These are phyloP conservation scores for Bipolaris oryzae DNA, from an alignment of 2,329 filamentous ascomycete genomes.

Conservation along the genomic window DNA sequence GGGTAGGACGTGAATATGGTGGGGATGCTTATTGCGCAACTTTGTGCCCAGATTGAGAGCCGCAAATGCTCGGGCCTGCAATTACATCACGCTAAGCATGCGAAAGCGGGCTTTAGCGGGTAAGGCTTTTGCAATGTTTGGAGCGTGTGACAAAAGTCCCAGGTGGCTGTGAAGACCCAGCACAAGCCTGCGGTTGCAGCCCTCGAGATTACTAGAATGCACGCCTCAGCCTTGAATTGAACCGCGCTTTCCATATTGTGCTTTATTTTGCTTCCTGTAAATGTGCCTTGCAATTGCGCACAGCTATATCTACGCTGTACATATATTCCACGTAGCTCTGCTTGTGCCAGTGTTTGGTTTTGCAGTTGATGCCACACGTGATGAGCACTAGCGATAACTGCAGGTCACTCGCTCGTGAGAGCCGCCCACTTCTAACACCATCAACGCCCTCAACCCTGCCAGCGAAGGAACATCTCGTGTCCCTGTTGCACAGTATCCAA, in stretches of 20 bases:
- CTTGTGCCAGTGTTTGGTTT: constrained; percentile 3
- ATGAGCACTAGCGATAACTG: constrained; percentile 25
- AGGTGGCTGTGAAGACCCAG: constrained; percentile 6
- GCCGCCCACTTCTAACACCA: constrained; percentile 17
- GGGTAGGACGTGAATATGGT: constrained; percentile 13
- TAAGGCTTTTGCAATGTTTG: constrained; percentile 17
- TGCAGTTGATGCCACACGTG: constrained; percentile 20
- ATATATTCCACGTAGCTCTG: background rate
- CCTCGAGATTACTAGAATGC: background rate
- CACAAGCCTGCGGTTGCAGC: constrained; percentile 7
- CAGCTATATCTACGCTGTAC: background rate
- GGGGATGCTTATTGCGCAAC: constrained; percentile 31
- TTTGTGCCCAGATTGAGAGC: constrained; percentile 21
- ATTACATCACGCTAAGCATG: constrained; percentile 33
- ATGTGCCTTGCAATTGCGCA: background rate
- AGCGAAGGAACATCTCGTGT: constrained; percentile 1
- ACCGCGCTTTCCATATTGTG: background rate
- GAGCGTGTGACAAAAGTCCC: constrained; percentile 6
- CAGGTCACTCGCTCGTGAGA: constrained; percentile 18
- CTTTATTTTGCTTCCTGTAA: background rate
- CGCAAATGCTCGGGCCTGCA: constrained; percentile 25
- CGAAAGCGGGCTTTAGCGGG: constrained; percentile 30
- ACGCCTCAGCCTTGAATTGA: background rate
- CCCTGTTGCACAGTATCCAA: background rate
- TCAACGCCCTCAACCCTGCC: constrained; percentile 10